Evolutionary conservation across 352 stramenopile genomes (phyloP).

Genomic region (Pythium grandisporangium): DNA sequence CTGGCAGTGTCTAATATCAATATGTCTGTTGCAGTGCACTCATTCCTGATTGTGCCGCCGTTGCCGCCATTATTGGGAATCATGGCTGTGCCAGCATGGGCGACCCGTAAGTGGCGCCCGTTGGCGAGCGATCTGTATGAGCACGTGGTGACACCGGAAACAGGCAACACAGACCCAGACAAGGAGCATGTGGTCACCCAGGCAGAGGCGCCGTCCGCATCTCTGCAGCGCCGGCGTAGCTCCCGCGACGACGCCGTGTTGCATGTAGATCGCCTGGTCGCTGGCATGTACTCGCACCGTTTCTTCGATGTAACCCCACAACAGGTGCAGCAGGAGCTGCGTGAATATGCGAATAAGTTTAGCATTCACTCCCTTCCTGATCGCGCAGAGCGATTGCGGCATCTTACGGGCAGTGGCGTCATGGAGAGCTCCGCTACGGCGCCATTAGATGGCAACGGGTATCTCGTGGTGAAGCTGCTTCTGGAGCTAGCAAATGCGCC

Average conservation of each 20-base stretch:
- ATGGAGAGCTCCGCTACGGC: too few species aligned
- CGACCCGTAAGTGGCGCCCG: constrained; percentile 42
- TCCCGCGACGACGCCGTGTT: constrained; percentile 19
- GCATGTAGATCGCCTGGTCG: constrained; percentile 35
- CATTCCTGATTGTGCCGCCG: not conserved
- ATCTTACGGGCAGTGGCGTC: too few species aligned
- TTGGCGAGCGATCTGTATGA: constrained; percentile 36
- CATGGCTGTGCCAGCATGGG: constrained; percentile 37
- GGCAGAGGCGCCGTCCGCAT: too few species aligned
- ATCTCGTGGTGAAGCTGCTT: constrained; percentile 45
- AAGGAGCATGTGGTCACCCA: not conserved
- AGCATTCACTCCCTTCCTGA: constrained; percentile 39
- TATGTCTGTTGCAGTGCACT: constrained; percentile 2
- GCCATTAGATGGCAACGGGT: constrained; percentile 25
- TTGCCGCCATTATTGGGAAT: not conserved
- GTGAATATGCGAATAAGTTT: constrained; percentile 38
- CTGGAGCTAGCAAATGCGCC: constrained; percentile 43
- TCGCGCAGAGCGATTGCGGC: constrained; percentile 22
- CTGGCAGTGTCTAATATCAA: too few species aligned
- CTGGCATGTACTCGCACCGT: constrained; percentile 29
- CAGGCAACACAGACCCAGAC: not conserved
- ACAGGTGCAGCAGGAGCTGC: constrained; percentile 29
- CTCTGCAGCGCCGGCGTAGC: constrained; percentile 1
- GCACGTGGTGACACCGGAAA: constrained; percentile 4
- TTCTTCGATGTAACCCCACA: constrained; percentile 43